Conservation (phyloP, 2,329 filamentous ascomycete genomes). For the Claviceps pusilla region DNA sequence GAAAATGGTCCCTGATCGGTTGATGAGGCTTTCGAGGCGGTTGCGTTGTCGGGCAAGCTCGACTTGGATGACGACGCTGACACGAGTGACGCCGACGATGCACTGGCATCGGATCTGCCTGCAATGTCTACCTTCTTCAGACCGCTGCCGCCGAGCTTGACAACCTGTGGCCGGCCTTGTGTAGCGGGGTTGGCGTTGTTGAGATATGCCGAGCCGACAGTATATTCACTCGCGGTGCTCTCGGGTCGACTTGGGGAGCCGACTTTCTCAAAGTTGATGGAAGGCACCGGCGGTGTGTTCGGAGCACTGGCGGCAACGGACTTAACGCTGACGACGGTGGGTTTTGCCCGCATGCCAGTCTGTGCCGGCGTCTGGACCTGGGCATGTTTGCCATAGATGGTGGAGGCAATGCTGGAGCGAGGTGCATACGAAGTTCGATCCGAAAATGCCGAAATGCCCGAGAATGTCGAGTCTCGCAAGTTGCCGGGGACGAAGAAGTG, state of each 20-base stretch:
- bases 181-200: slow-evolving; percentile 49
- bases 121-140: slow-evolving; percentile 30
- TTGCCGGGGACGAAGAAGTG: slow-evolving; percentile 90
- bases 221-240: slow-evolving; percentile 45
- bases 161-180: slow-evolving; percentile 42
- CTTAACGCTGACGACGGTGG: slow-evolving; percentile 86
- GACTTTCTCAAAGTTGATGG: slow-evolving; percentile 51
- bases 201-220: slow-evolving; percentile 52
- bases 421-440: slow-evolving; percentile 49
- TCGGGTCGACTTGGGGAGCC: slow-evolving; percentile 28
- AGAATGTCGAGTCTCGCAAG: slow-evolving; percentile 81
- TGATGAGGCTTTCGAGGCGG: slow-evolving; percentile 34
- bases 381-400: slow-evolving; percentile 84
- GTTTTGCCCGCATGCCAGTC: slow-evolving; percentile 74
- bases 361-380: slow-evolving; percentile 71
- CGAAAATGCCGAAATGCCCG: slow-evolving; percentile 51
- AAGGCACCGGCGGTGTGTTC: slow-evolving; percentile 55
- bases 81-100: slow-evolving; percentile 10
- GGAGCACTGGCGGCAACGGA: slow-evolving; percentile 41
- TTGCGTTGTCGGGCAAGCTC: slow-evolving; percentile 28
- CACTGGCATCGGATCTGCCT: slow-evolving; percentile 22
- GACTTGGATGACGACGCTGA: slow-evolving; percentile 6
- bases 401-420: slow-evolving; percentile 70
- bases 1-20: slow-evolving; percentile 45
- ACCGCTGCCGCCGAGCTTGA: slow-evolving; percentile 40